Evolutionary conservation across 345 rosid genomes (phyloP).

Genomic region (Heritiera fomes): DNA sequence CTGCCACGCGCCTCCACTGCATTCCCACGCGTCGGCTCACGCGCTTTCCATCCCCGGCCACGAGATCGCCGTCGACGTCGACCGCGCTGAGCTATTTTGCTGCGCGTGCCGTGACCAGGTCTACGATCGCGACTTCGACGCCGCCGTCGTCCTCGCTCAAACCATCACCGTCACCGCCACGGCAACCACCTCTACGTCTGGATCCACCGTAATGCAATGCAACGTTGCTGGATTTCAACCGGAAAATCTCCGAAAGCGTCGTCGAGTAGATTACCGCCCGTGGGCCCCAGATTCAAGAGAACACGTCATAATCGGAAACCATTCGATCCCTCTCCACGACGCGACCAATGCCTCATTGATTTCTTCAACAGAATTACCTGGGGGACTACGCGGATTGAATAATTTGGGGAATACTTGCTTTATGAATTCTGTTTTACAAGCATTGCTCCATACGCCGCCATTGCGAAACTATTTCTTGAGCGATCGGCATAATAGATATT

Average conservation of each 20-base stretch:
- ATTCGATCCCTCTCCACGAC: constrained; percentile 30
- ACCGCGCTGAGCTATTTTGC: constrained; percentile 64
- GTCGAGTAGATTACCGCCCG: constrained; percentile 50
- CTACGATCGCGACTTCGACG: constrained; percentile 58
- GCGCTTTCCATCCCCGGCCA: constrained; percentile 40
- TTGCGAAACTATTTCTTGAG: constrained; percentile 57
- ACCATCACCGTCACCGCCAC: constrained; percentile 21
- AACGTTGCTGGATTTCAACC: constrained; percentile 23
- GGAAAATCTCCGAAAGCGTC: constrained; percentile 49
- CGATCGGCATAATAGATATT: constrained; percentile 50
- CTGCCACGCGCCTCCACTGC: constrained; percentile 46
- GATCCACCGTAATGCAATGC: constrained; percentile 23
- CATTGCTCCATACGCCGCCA: constrained; percentile 61
- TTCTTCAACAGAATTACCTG: constrained; percentile 25
- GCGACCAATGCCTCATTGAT: background rate
- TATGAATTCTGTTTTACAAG: constrained; percentile 72
- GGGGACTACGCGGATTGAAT: constrained; percentile 59
- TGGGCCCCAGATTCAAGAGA: constrained; percentile 49
- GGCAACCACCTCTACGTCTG: constrained; percentile 13
- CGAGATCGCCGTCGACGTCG: constrained; percentile 65
- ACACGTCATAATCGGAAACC: constrained; percentile 27
- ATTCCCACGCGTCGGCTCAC: constrained; percentile 54
- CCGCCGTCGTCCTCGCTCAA: constrained; percentile 52
- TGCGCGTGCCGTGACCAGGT: constrained; percentile 62
- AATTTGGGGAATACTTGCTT: constrained; percentile 65